Base-by-base conservation (phyloP, 805 yeast species). In the Wickerhamiella kazuoi region DNA sequence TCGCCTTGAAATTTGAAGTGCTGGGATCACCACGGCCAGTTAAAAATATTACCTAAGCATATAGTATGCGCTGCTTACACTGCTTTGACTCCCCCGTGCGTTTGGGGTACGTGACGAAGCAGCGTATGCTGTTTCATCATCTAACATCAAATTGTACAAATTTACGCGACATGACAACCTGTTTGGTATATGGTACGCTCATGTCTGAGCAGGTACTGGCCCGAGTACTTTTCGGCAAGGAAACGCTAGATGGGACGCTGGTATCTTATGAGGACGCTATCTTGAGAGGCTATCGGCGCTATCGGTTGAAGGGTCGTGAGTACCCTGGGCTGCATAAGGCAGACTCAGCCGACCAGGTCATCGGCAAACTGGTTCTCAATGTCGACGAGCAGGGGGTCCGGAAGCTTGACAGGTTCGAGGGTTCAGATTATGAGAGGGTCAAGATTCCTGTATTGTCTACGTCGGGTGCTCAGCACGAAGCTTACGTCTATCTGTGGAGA, bases 131-230 rank as follows among this genome's bases (percentile, higher is more conserved):
- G n/a, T n/a, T n/a, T n/a, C n/a, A n/a, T n/a, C n/a, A n/a, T n/a
- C n/a, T n/a, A n/a, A n/a, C n/a, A n/a, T n/a, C n/a, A n/a, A n/a
- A n/a, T n/a, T n/a, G n/a, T n/a, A n/a, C n/a, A n/a, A n/a, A n/a
- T n/a, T n/a, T n/a, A 15, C 6, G 7, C 7, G 8, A 15, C 6
- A 40, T 35, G 42, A 21, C 33, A 20, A 23, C 19, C 15, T 34
- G 38, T 24, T 41, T 41, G 30, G 43, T 41, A 4, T 50, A 50
- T 38, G 54, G 54, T 8, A 50, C 53, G 0, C 31, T 50, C 19
- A 50, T 50, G 53, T 43, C 52, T 3, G 43, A 43, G 6, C 24
- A 34, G 19, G 54, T 50, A 20, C 38, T 50, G 21, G 43, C 51
- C 8, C 43, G 49, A 15, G 53, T 50, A 14, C 39, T 47, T 14